Evolutionary conservation across 495 filamentous ascomycete genomes (phyloP).

Genomic region (Neurospora africana): DNA sequence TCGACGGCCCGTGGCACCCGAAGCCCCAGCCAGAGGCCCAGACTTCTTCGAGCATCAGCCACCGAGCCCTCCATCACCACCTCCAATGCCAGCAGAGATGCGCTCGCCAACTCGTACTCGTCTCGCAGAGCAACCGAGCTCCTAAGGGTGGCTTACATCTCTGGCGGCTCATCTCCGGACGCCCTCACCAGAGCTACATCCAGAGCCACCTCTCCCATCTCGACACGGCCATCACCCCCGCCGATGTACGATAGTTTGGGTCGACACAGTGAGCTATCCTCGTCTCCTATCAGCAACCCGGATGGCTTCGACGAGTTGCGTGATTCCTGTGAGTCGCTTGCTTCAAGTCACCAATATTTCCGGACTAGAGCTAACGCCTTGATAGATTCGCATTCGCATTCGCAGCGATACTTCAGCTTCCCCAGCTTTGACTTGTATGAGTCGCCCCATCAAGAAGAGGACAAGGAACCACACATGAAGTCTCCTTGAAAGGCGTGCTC

Average conservation of each 20-base stretch:
- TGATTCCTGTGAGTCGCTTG: constrained; percentile 14
- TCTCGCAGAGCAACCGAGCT: constrained; percentile 40
- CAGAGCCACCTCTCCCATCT: constrained; percentile 23
- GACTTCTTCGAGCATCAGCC: constrained; percentile 38
- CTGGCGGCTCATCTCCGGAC: constrained; percentile 22
- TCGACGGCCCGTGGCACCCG: constrained; percentile 12
- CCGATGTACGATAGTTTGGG: constrained; percentile 24
- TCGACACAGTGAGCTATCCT: constrained; percentile 16
- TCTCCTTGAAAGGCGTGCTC: constrained; percentile 13
- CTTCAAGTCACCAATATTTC: not conserved
- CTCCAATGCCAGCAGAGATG: constrained; percentile 39
- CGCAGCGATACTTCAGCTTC: constrained; percentile 45
- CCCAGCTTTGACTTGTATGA: constrained; percentile 45
- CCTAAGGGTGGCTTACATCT: constrained; percentile 41
- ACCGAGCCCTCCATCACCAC: constrained; percentile 47
- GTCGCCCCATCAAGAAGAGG: constrained; percentile 27
- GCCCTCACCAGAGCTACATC: constrained; percentile 23
- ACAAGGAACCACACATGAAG: constrained; percentile 20
- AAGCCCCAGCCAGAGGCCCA: constrained; percentile 29
- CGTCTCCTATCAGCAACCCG: constrained; percentile 22
- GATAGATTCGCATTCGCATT: constrained; percentile 13
- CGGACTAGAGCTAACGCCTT: constrained; percentile 4
- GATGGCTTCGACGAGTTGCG: constrained; percentile 19
- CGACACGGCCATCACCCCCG: constrained; percentile 18
- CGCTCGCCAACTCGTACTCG: constrained; percentile 34